Evolutionary conservation across 1,284 basidiomycete genomes (phyloP).

Genomic region (Ceratobasidium sp.): DNA sequence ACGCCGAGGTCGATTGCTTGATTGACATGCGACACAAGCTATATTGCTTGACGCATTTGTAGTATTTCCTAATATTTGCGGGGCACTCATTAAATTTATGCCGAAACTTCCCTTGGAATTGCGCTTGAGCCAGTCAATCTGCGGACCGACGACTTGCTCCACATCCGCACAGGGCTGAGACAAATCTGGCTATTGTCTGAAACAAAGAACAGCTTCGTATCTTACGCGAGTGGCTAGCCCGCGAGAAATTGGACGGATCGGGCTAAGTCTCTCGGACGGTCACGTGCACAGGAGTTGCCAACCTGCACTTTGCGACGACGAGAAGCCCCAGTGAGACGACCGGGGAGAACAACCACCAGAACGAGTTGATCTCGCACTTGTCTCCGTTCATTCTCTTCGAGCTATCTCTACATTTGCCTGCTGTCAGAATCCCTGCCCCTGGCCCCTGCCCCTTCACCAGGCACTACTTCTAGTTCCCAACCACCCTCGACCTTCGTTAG

Average conservation of each 20-base stretch:
- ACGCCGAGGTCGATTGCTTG: not conserved
- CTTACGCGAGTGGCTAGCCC: too few species aligned
- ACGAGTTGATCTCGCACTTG: not conserved
- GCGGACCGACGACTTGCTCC: not conserved
- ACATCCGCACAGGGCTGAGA: too few species aligned
- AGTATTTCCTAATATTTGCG: too few species aligned
- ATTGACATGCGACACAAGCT: not conserved
- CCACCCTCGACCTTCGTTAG: not conserved
- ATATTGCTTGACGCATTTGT: too few species aligned
- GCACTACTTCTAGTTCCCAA: not conserved
- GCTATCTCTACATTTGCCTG: not conserved
- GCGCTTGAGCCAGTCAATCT: too few species aligned
- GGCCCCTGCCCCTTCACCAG: not conserved
- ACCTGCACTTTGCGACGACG: constrained; percentile 14
- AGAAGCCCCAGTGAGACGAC: not conserved
- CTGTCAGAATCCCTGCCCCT: not conserved
- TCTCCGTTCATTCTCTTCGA: not conserved
- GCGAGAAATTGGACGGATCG: too few species aligned
- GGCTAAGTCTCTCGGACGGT: not conserved
- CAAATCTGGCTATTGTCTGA: too few species aligned
- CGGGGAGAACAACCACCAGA: not conserved
- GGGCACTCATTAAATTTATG: too few species aligned
- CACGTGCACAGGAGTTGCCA: constrained; percentile 23
- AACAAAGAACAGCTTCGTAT: not conserved
- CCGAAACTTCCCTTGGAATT: too few species aligned